Conservation (phyloP, 352 stramenopile species). For the Phytophthora palmivora region DNA sequence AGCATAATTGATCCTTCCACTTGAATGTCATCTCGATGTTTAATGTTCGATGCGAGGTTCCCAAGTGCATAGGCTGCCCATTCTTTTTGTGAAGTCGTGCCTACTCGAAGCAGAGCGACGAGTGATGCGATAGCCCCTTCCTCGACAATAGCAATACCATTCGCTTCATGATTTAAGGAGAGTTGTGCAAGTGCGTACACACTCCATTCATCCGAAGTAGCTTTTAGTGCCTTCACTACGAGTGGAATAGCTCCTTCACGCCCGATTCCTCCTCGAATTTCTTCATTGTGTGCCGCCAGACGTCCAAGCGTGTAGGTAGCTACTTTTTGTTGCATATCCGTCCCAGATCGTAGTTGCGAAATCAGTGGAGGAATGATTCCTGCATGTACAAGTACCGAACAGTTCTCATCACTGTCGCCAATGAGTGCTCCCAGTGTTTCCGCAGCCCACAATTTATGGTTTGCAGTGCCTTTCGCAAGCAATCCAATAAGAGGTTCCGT, state of each 20-base stretch:
- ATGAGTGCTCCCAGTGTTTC: conserved; percentile 9
- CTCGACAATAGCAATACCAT: conserved; percentile 4
- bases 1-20: conserved; percentile 1
- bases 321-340: conserved; percentile 5
- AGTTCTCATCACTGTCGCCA: conserved; percentile 1
- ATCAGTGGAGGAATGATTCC: conserved; percentile 6
- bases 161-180: conserved; percentile 11
- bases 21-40: conserved; percentile 3
- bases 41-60: neutral
- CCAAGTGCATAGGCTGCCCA: conserved; percentile 6
- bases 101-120: conserved; percentile 8
- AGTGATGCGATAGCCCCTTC: conserved; percentile 3
- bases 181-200: conserved; percentile 4
- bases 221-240: conserved; percentile 9
- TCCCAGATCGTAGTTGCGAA: conserved; percentile 3
- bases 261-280: conserved; percentile 3
- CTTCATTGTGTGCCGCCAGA: conserved; percentile 12
- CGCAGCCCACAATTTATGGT: conserved; percentile 15
- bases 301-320: conserved; percentile 5
- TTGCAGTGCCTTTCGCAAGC: neutral
- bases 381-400: conserved; percentile 6
- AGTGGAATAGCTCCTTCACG: conserved; percentile 11
- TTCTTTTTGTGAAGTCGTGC: conserved; percentile 10
- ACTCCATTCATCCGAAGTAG: conserved; percentile 1
- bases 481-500: neutral